Conservation (phyloP, 2,329 filamentous ascomycete species). For the Cryphonectria parasitica region DNA sequence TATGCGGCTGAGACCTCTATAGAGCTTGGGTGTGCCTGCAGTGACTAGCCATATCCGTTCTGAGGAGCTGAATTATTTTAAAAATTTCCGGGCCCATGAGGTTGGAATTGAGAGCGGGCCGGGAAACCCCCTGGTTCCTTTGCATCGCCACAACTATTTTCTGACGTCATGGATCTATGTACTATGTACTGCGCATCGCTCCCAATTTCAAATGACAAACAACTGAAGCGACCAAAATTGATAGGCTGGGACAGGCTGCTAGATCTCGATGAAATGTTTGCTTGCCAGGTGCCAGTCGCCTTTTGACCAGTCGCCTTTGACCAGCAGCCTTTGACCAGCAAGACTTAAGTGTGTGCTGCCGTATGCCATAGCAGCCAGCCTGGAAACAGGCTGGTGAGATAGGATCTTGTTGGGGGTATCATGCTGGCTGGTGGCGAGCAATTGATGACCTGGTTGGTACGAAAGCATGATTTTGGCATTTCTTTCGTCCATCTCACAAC, state of each 20-base stretch:
- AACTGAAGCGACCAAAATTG: not conserved
- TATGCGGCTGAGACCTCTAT: slow-evolving; percentile 6
- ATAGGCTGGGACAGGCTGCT: not conserved
- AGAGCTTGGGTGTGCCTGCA: not conserved
- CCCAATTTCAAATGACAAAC: not conserved
- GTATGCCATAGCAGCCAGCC: not conserved
- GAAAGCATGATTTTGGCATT: not conserved
- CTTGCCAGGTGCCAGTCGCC: not conserved
- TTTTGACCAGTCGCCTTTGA: not conserved
- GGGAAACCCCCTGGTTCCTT: not conserved
- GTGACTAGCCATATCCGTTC: not conserved
- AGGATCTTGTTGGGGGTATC: not conserved
- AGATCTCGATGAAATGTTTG: not conserved
- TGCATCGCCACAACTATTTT: slow-evolving; percentile 3
- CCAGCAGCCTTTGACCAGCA: not conserved
- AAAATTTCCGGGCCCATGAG: slow-evolving; percentile 2
- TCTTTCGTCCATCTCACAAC: not conserved
- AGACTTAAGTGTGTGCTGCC: not conserved
- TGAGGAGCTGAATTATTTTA: not conserved
- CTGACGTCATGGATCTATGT: slow-evolving; percentile 11
- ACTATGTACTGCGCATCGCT: not conserved
- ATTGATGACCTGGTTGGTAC: not conserved
- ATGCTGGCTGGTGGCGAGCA: not conserved
- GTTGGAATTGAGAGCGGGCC: slow-evolving; percentile 8
- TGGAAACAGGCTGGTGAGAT: not conserved